phyloP scores from a whole-genome alignment of 352 stramenopile genomes.

The Phytopythium ostracodes region DNA sequence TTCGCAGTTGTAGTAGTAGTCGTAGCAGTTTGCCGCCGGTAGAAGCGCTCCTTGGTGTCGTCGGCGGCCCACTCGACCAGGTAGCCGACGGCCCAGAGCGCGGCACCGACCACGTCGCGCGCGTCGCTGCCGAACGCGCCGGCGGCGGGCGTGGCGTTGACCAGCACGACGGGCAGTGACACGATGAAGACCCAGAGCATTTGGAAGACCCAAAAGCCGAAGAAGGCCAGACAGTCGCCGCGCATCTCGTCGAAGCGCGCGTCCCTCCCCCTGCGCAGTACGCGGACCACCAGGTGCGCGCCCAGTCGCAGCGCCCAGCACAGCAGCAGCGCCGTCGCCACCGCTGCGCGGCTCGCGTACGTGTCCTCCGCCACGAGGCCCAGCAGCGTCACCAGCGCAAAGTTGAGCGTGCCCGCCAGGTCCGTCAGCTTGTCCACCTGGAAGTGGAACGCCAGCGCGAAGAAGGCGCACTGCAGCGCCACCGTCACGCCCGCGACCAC shows the following conservation, averaged over 20 bases:
- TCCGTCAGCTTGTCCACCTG: constrained; percentile 73
- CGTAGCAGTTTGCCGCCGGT: constrained; percentile 27
- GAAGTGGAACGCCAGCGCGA: constrained; percentile 47
- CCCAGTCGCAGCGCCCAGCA: constrained; percentile 32
- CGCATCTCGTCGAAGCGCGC: constrained; percentile 78
- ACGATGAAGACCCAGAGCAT: constrained; percentile 80
- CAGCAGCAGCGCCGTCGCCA: constrained; percentile 42
- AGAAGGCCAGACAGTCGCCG: constrained; percentile 51
- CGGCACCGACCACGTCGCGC: constrained; percentile 36
- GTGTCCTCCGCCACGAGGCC: constrained; percentile 39
- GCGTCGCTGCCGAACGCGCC: constrained; percentile 28
- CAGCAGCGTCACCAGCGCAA: constrained; percentile 45
- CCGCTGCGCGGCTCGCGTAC: constrained; percentile 39
- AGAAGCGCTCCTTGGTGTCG: constrained; percentile 55
- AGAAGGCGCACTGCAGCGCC: constrained; percentile 56
- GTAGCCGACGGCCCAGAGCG: constrained; percentile 56
- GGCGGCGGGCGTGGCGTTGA: constrained; percentile 27
- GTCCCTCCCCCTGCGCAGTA: constrained; percentile 69
- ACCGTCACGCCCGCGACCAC: constrained; percentile 44
- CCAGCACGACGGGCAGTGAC: constrained; percentile 59
- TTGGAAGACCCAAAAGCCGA: constrained; percentile 81
- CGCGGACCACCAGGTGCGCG: constrained; percentile 54
- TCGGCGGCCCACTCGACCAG: constrained; percentile 57
- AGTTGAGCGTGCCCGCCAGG: constrained; percentile 57
- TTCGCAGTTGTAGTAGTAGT: neutral